phyloP scores from a whole-genome alignment of 441 rosid species.

The Flueggea neowawraea region DNA sequence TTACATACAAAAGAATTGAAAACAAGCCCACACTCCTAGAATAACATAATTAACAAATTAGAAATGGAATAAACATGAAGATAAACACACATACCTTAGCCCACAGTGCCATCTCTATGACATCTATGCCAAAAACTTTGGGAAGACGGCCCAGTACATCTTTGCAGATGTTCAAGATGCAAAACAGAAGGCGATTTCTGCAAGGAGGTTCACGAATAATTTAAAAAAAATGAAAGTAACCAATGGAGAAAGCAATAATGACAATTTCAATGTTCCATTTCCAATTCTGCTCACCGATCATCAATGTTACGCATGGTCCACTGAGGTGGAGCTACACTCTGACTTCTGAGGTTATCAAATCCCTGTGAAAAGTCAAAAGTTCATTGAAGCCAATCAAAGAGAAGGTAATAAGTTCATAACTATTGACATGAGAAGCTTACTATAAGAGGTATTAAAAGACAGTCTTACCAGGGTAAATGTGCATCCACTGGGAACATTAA shows the following conservation, averaged over 20 bases:
- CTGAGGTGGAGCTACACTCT: constrained; percentile 95
- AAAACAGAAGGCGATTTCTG: constrained; percentile 86
- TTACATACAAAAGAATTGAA: too few species aligned
- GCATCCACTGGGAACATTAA: constrained; percentile 99
- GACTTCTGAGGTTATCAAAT: constrained; percentile 98
- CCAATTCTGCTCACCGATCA: constrained; percentile 59
- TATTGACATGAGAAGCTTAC: constrained; percentile 4
- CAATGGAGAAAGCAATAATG: not conserved
- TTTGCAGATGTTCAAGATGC: constrained; percentile 84
- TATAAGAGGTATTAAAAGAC: constrained; percentile 5
- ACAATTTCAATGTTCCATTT: not conserved
- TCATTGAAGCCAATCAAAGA: constrained; percentile 22
- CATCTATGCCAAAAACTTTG: constrained; percentile 97
- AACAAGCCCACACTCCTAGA: too few species aligned
- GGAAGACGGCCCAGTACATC: constrained; percentile 87
- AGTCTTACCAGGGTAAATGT: constrained; percentile 87
- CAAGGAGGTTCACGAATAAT: constrained; percentile 9
- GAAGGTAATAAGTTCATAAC: not conserved
- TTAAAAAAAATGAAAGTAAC: not conserved
- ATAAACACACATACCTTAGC: constrained; percentile 70
- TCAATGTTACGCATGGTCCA: constrained; percentile 99
- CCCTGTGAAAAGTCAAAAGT: constrained; percentile 49
- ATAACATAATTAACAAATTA: too few species aligned
- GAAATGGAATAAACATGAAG: constrained; percentile 12
- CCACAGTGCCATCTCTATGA: constrained; percentile 99